Evolutionary conservation across 805 yeast genomes (phyloP).

Genomic region (Wickerhamomyces ciferrii): DNA sequence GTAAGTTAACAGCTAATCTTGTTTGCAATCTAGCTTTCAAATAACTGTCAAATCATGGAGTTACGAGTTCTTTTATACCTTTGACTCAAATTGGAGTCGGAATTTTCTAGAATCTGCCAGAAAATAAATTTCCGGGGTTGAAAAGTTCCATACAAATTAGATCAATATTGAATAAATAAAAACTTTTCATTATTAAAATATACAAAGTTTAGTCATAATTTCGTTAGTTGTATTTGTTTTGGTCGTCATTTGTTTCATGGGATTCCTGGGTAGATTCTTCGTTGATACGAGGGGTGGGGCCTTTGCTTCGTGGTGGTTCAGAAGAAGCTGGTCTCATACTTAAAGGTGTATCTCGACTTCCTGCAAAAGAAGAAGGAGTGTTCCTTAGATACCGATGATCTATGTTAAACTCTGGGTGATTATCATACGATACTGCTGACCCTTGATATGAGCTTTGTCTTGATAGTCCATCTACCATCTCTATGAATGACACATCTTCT

Average conservation of each 20-base stretch:
- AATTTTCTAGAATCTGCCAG: slow-evolving; percentile 1
- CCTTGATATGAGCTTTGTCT: slow-evolving; percentile 6
- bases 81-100: background rate
- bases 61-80: background rate
- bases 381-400: slow-evolving; percentile 20
- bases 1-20: too few species aligned
- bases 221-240: background rate
- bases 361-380: slow-evolving; percentile 17
- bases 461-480: slow-evolving; percentile 6
- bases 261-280: too few species aligned
- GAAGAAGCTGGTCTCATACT: background rate
- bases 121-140: too few species aligned
- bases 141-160: too few species aligned
- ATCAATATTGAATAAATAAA: too few species aligned
- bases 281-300: background rate
- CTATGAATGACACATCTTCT: slow-evolving; percentile 8
- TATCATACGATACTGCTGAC: slow-evolving; percentile 14
- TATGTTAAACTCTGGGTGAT: slow-evolving; percentile 20
- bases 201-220: too few species aligned
- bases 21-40: too few species aligned
- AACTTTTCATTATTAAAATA: too few species aligned
- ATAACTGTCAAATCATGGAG: too few species aligned
- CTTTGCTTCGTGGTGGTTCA: background rate
- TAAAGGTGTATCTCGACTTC: background rate
- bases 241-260: background rate